phyloP scores from a whole-genome alignment of 106 monocot genomes.

The Dioscorea alata region DNA sequence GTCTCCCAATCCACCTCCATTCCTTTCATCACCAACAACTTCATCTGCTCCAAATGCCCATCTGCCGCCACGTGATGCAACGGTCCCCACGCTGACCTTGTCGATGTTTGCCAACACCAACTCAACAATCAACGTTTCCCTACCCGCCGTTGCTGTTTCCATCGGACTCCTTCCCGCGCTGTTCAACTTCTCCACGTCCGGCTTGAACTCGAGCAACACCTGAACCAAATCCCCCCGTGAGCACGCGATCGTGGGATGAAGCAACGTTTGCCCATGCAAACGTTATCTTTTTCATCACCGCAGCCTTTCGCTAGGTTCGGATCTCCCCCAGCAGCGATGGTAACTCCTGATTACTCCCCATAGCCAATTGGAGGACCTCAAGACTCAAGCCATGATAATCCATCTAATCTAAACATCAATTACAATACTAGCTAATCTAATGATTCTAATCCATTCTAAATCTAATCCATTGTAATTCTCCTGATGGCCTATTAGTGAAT shows the following conservation, averaged over 20 bases:
- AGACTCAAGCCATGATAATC: too few relatives aligned
- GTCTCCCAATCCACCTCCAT: slow-evolving; percentile 19
- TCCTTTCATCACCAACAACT: slow-evolving; percentile 30
- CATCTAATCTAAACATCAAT: too few relatives aligned
- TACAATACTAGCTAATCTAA: too few relatives aligned
- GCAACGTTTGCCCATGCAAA: slow-evolving; percentile 26
- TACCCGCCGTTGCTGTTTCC: slow-evolving; percentile 36
- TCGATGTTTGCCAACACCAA: slow-evolving; percentile 29
- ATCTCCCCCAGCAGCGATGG: too few relatives aligned
- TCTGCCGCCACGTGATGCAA: slow-evolving; percentile 32
- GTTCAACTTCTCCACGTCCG: slow-evolving; percentile 28
- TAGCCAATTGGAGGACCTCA: too few relatives aligned
- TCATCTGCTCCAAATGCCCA: slow-evolving; percentile 31
- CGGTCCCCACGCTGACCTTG: slow-evolving; percentile 15
- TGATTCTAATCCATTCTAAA: too few relatives aligned
- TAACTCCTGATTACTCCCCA: too few relatives aligned
- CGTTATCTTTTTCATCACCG: too few relatives aligned
- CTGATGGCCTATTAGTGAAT: too few relatives aligned
- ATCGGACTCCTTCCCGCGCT: slow-evolving; percentile 34
- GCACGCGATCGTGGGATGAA: slow-evolving; percentile 32
- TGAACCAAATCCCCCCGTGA: slow-evolving; percentile 47
- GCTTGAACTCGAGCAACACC: slow-evolving; percentile 44
- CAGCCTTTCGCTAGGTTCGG: too few relatives aligned
- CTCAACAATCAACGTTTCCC: slow-evolving; percentile 44
- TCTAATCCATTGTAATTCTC: too few relatives aligned